These are phyloP conservation scores for Onygenales sp. DNA, from an alignment of 2,329 filamentous ascomycete genomes.

Conservation along the genomic window DNA sequence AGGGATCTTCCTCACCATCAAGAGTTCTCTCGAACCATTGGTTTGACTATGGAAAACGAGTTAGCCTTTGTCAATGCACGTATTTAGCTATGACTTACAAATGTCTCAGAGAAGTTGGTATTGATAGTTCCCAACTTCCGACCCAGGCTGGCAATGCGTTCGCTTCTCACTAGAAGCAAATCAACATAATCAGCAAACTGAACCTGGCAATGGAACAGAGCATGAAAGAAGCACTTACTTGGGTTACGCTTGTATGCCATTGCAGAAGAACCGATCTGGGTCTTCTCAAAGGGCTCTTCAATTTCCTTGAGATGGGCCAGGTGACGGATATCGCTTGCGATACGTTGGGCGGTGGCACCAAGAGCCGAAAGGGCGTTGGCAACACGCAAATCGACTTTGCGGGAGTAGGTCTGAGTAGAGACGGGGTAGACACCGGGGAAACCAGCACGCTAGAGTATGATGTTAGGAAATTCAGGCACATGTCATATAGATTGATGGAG, in stretches of 20 bases:
- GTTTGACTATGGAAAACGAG: slow-evolving; percentile 23
- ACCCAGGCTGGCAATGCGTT: slow-evolving; percentile 51
- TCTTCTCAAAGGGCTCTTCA: slow-evolving; percentile 73
- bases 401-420: slow-evolving; percentile 64
- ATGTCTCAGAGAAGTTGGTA: slow-evolving; percentile 55
- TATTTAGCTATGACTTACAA: slow-evolving; percentile 21
- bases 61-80: no score
- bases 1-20: slow-evolving; percentile 61
- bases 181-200: background rate
- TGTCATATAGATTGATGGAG: no score
- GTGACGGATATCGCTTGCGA: slow-evolving; percentile 65
- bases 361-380: slow-evolving; percentile 71
- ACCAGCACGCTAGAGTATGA: slow-evolving; percentile 33
- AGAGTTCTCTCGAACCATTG: slow-evolving; percentile 74
- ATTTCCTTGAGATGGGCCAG: slow-evolving; percentile 70
- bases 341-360: slow-evolving; percentile 65
- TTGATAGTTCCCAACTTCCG: slow-evolving; percentile 47
- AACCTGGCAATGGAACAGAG: no score
- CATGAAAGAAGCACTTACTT: slow-evolving; percentile 21
- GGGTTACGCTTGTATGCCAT: slow-evolving; percentile 59
- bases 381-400: slow-evolving; percentile 75
- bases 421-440: slow-evolving; percentile 54
- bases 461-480: no score
- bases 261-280: slow-evolving; percentile 63
- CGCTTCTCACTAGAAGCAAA: slow-evolving; percentile 26